Evolutionary conservation across 192 early-diverging fungal genomes (phyloP), one percentile per base, ranked within the genome.

Genomic region (Kickxella alabastrina): DNA sequence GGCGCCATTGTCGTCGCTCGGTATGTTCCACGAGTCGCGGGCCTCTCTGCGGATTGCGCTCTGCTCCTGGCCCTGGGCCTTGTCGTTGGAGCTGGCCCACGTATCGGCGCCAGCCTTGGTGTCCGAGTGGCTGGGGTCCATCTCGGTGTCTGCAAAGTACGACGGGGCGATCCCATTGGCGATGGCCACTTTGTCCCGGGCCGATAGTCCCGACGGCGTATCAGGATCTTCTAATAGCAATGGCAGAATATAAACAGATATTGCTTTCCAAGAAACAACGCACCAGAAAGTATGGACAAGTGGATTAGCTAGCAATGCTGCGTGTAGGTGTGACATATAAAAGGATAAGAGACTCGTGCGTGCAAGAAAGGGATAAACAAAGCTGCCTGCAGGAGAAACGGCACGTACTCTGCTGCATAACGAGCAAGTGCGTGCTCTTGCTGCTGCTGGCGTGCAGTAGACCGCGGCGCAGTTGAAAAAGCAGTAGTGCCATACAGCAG

Each of bases 121-220:
- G 25, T 42, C 34, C 6, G 29, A 39, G 63, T 64, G 45, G 21
- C 34, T 46, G 44, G 46, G 54, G 18, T 66, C 64, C 59, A 59
- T 75, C 42, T 75, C 71, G 6, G 59, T 53, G 34, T 67, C 71
- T 24, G 64, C 71, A 59, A 54, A 67, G 34, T 75, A 67, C 17
- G 56, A 28, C 12, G 59, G 52, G 10, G 48, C 27, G 25, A 34
- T 49, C 42, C 51, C 56, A 53, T 67, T 47, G 22, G 46, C 29
- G 28, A 59, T 28, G 8, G 46, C 42, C 46, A 21, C 19, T 10
- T 42, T 42, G 38, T 19, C 39, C 26, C 27, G 50, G 25, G 49
- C 39, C 6, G 59, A 50, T 43, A 25, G 55, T 15, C 60, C 44
- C 23, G 53, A 46, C 51, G 59, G 34, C 34, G 56, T 49, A 37